Base-by-base conservation (phyloP, 768 basidiomycete genomes). In the Naganishia antarctica region DNA sequence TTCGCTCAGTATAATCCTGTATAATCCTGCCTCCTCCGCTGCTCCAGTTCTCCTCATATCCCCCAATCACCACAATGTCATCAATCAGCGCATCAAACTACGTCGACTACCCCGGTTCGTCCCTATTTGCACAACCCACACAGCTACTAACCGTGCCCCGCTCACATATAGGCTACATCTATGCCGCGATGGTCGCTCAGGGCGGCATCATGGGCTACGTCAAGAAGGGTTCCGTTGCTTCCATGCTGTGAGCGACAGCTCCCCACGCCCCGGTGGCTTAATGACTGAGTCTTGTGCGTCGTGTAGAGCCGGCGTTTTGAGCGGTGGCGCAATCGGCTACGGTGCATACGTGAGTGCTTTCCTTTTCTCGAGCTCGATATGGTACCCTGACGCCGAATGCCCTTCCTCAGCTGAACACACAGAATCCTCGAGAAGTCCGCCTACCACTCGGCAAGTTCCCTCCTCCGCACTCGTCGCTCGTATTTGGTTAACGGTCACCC, bases 201-300 rank as follows among this genome's bases (percentile, higher is more conserved):
- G 64, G 64, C 13, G 63, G 70, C 9, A 6, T 44, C 3, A 65
- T 69, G 25, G 70, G 70, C 2, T 71, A 66, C 58, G 31, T 71
- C 44, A 66, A 65, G 45, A 31, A 29, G 4, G 31, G 60, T 0
- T 66, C 66, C 12, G 40, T 69, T 6, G 53, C 65, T 7, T 68
- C 68, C 6, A 53, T 69, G 15, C 40, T 65, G 64, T 65, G 59
- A 60, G 64, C 47, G n/a, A 25, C 32, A 21, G 15, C 4, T 18
- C 28, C n/a, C 43, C 43, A 15, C n/a, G n/a, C 43, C 8, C n/a
- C 5, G 5, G 4, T 16, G 37, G 15, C 12, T 7, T 18, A 28
- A 34, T 15, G 31, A 21, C 28, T 15, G 1, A 25, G 15, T 15
- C 40, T 25, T 40, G 23, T 12, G n/a, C 23, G 8, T 18, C 5